Base-by-base conservation (phyloP, 345 rosid species). In the Turnera subulata region DNA sequence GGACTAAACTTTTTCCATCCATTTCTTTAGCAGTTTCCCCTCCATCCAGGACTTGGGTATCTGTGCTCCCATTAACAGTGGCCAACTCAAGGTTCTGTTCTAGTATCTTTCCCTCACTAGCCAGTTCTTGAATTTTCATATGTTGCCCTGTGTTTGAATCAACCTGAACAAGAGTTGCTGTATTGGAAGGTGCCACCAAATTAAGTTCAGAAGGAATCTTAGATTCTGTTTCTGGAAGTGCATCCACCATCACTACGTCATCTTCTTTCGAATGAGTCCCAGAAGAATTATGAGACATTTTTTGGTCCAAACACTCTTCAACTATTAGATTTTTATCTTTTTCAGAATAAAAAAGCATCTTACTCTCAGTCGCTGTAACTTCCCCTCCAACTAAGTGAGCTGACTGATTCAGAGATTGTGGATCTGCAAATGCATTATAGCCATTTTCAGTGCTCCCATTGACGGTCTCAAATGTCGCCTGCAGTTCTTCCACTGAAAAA, bases 341-440 rank as follows among this genome's bases (percentile, higher is more conserved):
- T 56, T 22, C 57, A 56, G 63, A 62, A 57, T 50, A 20, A 39
- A 53, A 25, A 65, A 63, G 63, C 53, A 61, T 59, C 67, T 55
- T 67, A 45, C 43, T 32, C 1, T 47, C 59, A 53, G 50, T 45
- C 37, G 47, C 55, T 39, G 53, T 62, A 55, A n/a, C 78, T 56
- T 68, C 82, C 50, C 59, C 69, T 20, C 40, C 63, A 58, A 57
- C 44, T 68, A 58, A 74, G 56, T 65, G 65, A 50, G 53, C 69
- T 60, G 72, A 66, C 56, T 66, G 71, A 54, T 40, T 49, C 13
- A 64, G 56, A 54, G 68, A 16, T 59, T 47, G 46, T 4, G 66
- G 43, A 79, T 74, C 89, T 69, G 79, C 77, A 75, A 50, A 52
- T 57, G 60, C 72, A 68, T 63, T 71, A 59, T 53, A 73, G 58